Base-by-base conservation (phyloP, 2,329 filamentous ascomycete species). In the Sclerotinia spermophila region DNA sequence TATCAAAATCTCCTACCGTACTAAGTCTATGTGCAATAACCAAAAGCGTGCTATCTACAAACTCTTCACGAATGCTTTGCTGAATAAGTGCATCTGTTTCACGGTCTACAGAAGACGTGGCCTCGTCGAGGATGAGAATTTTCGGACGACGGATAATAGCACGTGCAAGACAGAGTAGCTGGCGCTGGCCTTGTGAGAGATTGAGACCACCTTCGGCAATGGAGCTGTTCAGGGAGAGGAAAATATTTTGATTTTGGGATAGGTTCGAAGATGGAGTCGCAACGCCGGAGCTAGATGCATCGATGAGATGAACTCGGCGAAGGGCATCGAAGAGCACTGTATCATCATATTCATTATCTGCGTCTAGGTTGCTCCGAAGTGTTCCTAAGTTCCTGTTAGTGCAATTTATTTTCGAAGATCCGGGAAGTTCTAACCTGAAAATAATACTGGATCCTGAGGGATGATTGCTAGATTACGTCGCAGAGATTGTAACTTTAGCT, bases 71-170 rank as follows among this genome's bases (percentile, higher is more conserved):
- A 75, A 94, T 92, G 68, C 86, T 88, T n/a, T 87, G 86, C 81
- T 93, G 91, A 75, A 93, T 93, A 45, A 92, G 84, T 2, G 84
- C 82, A 77, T 94, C 91, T 0, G 91, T 93, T 60, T 85, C 82
- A 86, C 92, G 91, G 79, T 93, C 91, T 4, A 94, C 90, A 0
- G 91, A 90, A 1, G 79, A 77, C 0, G 95, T 98, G 1, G 95
- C 95, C 81, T 98, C 95, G 82, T 98, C 95, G 80, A 94, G 97
- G 60, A 98, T 89, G 74, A 97, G 97, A 81, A 98, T 96, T 75
- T 91, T 92, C 0, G 90, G 91, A 56, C 90, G 88, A 48, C 94
- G 89, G 7, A 97, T 93, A 3, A 98, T 87, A 0, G 94, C 95
- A 1, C 95, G 90, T 0, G 94, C 94, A 1, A 98, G 86, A 0